Evolutionary conservation across 2,329 filamentous ascomycete genomes (phyloP).

Genomic region (Corniculantispora saksenae): DNA sequence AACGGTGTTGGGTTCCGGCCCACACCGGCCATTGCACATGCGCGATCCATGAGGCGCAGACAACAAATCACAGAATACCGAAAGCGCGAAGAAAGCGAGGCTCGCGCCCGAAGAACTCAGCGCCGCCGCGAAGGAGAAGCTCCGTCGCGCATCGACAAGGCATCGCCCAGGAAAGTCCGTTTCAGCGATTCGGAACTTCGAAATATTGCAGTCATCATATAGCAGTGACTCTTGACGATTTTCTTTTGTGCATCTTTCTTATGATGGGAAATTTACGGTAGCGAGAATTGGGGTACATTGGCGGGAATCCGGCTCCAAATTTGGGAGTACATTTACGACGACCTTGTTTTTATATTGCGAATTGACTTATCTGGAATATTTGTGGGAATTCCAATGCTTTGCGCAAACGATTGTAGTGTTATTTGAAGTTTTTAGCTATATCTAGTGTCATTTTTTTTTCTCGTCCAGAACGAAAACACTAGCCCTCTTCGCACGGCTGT

Average conservation of each 20-base stretch:
- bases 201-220: slow-evolving; percentile 34
- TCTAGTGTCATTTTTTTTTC: neutral
- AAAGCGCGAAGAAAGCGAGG: slow-evolving; percentile 62
- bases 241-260: neutral
- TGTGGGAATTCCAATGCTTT: neutral
- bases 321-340: neutral
- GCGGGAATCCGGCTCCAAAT: neutral
- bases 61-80: slow-evolving; percentile 65
- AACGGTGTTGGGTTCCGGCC: slow-evolving; percentile 69
- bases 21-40: slow-evolving; percentile 60
- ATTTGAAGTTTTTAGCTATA: neutral
- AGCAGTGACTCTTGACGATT: slow-evolving; percentile 17
- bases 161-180: slow-evolving; percentile 37
- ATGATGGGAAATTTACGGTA: neutral
- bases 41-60: slow-evolving; percentile 56
- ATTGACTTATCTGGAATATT: neutral
- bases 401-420: neutral
- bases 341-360: slow-evolving; percentile 7
- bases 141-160: slow-evolving; percentile 29
- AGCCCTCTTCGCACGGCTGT: neutral
- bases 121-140: slow-evolving; percentile 42
- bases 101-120: slow-evolving; percentile 56
- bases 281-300: neutral
- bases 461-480: neutral
- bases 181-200: slow-evolving; percentile 43